Base-by-base conservation (phyloP, 768 basidiomycete genomes). In the Hortiboletus campestris region DNA sequence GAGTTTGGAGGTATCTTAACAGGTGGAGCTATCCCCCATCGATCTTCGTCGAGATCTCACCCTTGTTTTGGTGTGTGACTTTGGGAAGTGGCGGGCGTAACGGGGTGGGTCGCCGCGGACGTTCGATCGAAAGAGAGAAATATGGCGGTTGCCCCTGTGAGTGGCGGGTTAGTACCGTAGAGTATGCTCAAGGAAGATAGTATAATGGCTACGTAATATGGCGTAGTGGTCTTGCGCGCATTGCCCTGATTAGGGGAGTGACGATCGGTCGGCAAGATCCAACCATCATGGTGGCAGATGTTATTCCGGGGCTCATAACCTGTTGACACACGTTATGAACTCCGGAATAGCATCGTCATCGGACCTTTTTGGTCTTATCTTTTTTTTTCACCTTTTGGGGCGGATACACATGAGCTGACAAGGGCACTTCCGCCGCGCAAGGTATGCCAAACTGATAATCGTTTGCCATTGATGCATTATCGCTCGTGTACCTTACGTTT, bases 251-350 rank as follows among this genome's bases (percentile, higher is more conserved):
- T 41, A 44, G 44, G 36, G 46, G 22, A n/a, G 41, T 7, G 45
- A 32, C 17, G 39, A 55, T 41, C 49, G 44, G 58, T 38, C 47
- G 4, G 38, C 29, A 42, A 52, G 51, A 58, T 61, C 59, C 39
- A 57, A 40, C 41, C 51, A 14, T n/a, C 50, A 1, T 36, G 49
- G 49, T 66, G 64, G 59, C 57, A 53, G 8, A 39, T 38, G 39
- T 20, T 57, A 62, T 66, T 61, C 45, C 66, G 16, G 62, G 66
- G 61, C 66, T 68, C 66, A 66, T 68, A 63, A 66, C 63, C 66
- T 65, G 0, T 46, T 25, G 53, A 0, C 43, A 22, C 8, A 35
- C 46, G 32, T 49, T 50, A 66, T 66, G 61, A 51, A 44, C 55
- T 44, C 28, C 49, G 61, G 55, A 63, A 60, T 55, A 53, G 39